Percentiles rank a stretch among this genome's conserved stretches.
phyloP scores from a whole-genome alignment of 345 rosid genomes.

The Eucalyptus cladocalyx region DNA sequence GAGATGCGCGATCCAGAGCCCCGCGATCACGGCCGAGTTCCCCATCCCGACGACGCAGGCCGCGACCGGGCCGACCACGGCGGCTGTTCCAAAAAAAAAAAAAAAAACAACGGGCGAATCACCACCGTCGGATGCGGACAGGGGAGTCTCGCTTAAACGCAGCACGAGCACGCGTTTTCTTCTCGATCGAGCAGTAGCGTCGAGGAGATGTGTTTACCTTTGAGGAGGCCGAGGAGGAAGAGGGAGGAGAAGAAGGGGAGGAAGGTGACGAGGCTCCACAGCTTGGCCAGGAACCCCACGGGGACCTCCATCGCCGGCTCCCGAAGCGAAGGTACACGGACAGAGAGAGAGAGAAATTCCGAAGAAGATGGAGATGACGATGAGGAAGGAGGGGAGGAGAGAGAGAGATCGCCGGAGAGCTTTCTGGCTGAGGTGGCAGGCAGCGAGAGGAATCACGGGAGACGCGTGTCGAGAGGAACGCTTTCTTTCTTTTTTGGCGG shows the following conservation, averaged over 20 bases:
- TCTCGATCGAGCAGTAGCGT: too few species aligned
- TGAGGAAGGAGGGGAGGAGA: too few species aligned
- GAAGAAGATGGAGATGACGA: background rate
- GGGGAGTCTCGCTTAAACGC: too few species aligned
- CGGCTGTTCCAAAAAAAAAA: constrained; percentile 10
- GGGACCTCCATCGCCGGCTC: constrained; percentile 42
- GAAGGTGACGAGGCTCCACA: constrained; percentile 63
- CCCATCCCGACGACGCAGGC: constrained; percentile 34
- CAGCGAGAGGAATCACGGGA: background rate
- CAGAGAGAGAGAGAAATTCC: background rate
- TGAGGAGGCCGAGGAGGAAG: constrained; percentile 46
- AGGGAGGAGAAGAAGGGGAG: constrained; percentile 64
- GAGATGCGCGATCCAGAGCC: constrained; percentile 82
- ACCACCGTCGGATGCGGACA: too few species aligned
- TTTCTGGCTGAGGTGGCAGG: background rate
- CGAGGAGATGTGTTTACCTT: constrained; percentile 11
- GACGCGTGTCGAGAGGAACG: background rate
- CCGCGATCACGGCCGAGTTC: constrained; percentile 49
- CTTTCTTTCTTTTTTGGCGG: background rate
- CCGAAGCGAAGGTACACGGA: background rate
- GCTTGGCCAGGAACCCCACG: constrained; percentile 38
- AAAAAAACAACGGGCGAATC: background rate
- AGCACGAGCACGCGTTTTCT: too few species aligned
- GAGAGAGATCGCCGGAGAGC: background rate
- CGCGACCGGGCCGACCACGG: constrained; percentile 37